Percentiles rank a stretch among this genome's conserved stretches.
These are phyloP conservation scores for Sclerotinia subarctica DNA, from an alignment of 2,329 filamentous ascomycete genomes.

Conservation along the genomic window DNA sequence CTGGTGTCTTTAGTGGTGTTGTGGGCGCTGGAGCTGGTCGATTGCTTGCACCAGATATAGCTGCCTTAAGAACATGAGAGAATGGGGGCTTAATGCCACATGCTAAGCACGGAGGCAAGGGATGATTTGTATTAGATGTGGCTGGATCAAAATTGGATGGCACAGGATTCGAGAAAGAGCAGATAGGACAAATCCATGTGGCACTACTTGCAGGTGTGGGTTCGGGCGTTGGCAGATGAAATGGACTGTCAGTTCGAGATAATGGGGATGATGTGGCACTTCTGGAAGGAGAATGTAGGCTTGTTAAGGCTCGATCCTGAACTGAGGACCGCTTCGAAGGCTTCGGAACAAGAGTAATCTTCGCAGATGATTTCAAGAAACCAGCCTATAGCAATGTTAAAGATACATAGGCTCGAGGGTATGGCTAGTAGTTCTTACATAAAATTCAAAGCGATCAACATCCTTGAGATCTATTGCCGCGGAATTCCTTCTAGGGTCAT, in stretches of 20 bases:
- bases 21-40: slow-evolving; percentile 41
- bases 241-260: slow-evolving; percentile 44
- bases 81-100: slow-evolving; percentile 92
- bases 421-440: slow-evolving; percentile 50
- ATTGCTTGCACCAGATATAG: slow-evolving; percentile 71
- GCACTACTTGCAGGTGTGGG: slow-evolving; percentile 56
- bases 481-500: slow-evolving; percentile 79
- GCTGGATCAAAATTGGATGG: slow-evolving; percentile 90
- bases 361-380: slow-evolving; percentile 91
- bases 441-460: slow-evolving; percentile 86
- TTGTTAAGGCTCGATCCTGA: slow-evolving; percentile 51
- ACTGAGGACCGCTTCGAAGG: slow-evolving; percentile 63
- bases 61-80: slow-evolving; percentile 78
- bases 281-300: slow-evolving; percentile 47
- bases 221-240: slow-evolving; percentile 45
- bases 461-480: slow-evolving; percentile 85
- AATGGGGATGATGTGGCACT: slow-evolving; percentile 48
- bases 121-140: slow-evolving; percentile 73
- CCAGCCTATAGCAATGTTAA: slow-evolving; percentile 58
- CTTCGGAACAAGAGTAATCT: slow-evolving; percentile 86
- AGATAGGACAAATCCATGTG: slow-evolving; percentile 95
- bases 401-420: background rate
- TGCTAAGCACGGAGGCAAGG: slow-evolving; percentile 80
- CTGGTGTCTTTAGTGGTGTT: slow-evolving; percentile 33
- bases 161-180: slow-evolving; percentile 88